Evolutionary conservation across 345 rosid species (phyloP).

Genomic region (Eucalyptus caleyi): DNA sequence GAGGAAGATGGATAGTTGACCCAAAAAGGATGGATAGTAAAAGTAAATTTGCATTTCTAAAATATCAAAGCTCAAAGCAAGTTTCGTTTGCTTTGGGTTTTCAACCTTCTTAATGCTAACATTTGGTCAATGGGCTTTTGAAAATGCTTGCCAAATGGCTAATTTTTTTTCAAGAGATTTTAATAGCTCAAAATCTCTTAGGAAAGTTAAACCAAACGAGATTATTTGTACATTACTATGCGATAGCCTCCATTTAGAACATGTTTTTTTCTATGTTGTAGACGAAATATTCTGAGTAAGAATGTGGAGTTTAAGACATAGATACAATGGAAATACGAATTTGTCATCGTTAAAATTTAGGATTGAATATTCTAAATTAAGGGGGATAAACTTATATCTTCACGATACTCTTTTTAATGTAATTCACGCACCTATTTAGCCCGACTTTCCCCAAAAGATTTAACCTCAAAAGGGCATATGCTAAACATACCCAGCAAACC

Average conservation of each 20-base stretch:
- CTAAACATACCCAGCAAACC: not conserved
- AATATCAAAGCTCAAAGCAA: too few relatives aligned
- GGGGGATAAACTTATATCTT: not conserved
- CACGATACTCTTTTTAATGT: not conserved
- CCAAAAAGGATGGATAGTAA: too few relatives aligned
- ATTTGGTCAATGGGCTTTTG: too few relatives aligned
- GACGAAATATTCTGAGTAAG: not conserved
- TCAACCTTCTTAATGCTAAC: rapidly evolving
- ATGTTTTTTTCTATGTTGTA: not conserved
- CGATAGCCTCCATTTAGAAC: not conserved
- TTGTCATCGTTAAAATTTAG: not conserved
- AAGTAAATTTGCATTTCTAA: too few relatives aligned
- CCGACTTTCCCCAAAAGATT: not conserved
- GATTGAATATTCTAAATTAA: not conserved
- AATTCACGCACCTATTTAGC: not conserved
- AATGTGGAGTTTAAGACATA: not conserved
- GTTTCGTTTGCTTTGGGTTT: rapidly evolving
- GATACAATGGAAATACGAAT: not conserved
- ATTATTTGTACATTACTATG: not conserved
- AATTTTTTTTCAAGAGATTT: too few relatives aligned
- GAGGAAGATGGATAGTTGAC: too few relatives aligned
- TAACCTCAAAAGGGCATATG: not conserved
- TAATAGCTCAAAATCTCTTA: too few relatives aligned
- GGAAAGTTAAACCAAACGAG: too few relatives aligned
- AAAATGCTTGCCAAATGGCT: too few relatives aligned